A percentile compares a stretch with the other conserved stretches of the same genome.
phyloP scores from a whole-genome alignment of 2,329 filamentous ascomycete species.

The Apiospora marii region DNA sequence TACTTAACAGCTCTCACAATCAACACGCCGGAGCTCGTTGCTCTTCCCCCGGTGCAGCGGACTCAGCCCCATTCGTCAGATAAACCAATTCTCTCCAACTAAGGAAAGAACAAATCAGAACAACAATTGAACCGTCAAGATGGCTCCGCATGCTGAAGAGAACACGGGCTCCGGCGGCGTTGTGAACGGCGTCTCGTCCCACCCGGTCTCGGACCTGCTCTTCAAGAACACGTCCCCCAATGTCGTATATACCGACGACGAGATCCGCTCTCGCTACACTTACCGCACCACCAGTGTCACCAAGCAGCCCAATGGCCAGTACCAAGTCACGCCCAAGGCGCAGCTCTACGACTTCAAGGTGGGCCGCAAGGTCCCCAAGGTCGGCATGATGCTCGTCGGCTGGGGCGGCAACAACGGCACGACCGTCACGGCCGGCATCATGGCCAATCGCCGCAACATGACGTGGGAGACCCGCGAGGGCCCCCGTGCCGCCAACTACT shows the following conservation, averaged over 20 bases:
- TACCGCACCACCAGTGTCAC: slow-evolving; percentile 92
- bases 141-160: slow-evolving; percentile 90
- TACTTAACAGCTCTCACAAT: slow-evolving; percentile 94
- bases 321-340: slow-evolving; percentile 85
- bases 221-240: slow-evolving; percentile 94
- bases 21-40: slow-evolving; percentile 96
- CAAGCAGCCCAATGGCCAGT: slow-evolving; percentile 73
- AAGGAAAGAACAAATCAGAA: slow-evolving; percentile 30
- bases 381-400: slow-evolving; percentile 96
- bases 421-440: slow-evolving; percentile 95
- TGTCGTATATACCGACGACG: slow-evolving; percentile 85
- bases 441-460: slow-evolving; percentile 89
- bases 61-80: slow-evolving; percentile 62
- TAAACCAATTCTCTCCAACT: slow-evolving; percentile 51
- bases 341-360: slow-evolving; percentile 97
- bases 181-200: slow-evolving; percentile 48
- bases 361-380: slow-evolving; percentile 89
- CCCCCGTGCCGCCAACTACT: slow-evolving; percentile 88
- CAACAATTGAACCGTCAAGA: slow-evolving; percentile 51
- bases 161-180: slow-evolving; percentile 65
- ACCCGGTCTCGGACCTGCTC: slow-evolving; percentile 62
- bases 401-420: slow-evolving; percentile 98
- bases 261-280: slow-evolving; percentile 93
- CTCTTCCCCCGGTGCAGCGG: slow-evolving; percentile 86
- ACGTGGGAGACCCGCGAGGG: slow-evolving; percentile 96